phyloP scores from a whole-genome alignment of 768 basidiomycete species.

The Pulveroboletus ravenelii region DNA sequence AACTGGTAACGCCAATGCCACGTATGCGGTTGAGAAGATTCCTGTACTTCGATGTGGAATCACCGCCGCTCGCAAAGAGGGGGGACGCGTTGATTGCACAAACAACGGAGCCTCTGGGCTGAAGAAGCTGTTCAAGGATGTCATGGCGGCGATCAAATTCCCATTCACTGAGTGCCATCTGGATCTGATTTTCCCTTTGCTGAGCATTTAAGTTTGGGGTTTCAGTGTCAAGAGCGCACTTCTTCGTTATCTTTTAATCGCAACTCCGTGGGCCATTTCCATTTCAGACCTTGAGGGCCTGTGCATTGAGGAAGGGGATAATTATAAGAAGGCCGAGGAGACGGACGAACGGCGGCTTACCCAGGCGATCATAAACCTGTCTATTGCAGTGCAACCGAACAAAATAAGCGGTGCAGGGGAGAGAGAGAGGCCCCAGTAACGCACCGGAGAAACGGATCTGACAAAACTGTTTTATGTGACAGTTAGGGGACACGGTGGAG shows the following conservation, averaged over 20 bases:
- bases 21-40: constrained; percentile 32
- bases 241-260: constrained; percentile 44
- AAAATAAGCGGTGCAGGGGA: constrained; percentile 4
- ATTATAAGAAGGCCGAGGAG: constrained; percentile 7
- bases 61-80: constrained; percentile 38
- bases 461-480: constrained; percentile 46
- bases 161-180: constrained; percentile 37
- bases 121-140: constrained; percentile 37
- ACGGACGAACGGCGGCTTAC: constrained; percentile 31
- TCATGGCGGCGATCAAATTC: constrained; percentile 36
- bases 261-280: constrained; percentile 43
- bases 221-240: constrained; percentile 32
- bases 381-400: constrained; percentile 32
- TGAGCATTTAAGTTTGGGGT: constrained; percentile 19
- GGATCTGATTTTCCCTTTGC: constrained; percentile 40
- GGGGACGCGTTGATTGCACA: constrained; percentile 48
- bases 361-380: constrained; percentile 72
- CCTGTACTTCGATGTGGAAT: constrained; percentile 23
- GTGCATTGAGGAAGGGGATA: constrained; percentile 3
- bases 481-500: constrained; percentile 10
- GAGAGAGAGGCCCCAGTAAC: constrained; percentile 14
- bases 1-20: constrained; percentile 33
- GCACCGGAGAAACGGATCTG: constrained; percentile 67
- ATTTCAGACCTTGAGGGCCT: constrained; percentile 38
- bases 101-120: constrained; percentile 41